Base-by-base conservation (phyloP, 768 basidiomycete species). In the Boletus huronensis region DNA sequence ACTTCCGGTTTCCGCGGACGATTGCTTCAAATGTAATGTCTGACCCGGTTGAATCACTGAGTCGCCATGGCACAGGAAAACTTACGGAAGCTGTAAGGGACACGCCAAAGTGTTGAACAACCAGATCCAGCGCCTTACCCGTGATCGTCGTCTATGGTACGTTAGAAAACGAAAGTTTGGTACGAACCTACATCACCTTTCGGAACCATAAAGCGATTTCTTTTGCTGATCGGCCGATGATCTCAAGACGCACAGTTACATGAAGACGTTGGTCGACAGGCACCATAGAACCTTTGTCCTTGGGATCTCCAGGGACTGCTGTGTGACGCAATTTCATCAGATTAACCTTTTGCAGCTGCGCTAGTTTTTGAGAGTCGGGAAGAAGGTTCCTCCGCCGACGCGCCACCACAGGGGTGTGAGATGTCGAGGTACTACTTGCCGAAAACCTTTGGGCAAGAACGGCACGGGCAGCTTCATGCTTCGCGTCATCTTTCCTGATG, bases 321-420 rank as follows among this genome's bases (percentile, higher is more conserved):
- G 74, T 77, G 64, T 87, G 88, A 50, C 84, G 82, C 78, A 93
- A 79, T 64, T 83, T 88, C 79, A 92, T 88, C 6, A 85, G 64
- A 62, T 84, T 81, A 17, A 90, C 64, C 60, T 81, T 82, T 52
- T 77, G 77, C 54, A 77, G 68, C 57, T 82, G 80, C 1, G 78
- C 81, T 21, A 79, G 65, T 59, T 83, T 83, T 50, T 72, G 75
- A 8, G 83, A 78, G 60, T 84, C 79, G 13, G 74, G 75, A 6
- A 80, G 76, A 36, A 67, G 60, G 57, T 75, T 75, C 34, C 53
- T 58, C 26, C 52, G 56, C 48, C 61, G 66, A n/a, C 60, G 70
- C 10, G 57, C 54, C 13, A 61, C 69, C n/a, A 61, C 43, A 17
- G 72, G 66, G 32, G 72, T 48, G 19, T 64, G 59, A 21, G 65